Conservation (phyloP, 345 rosid genomes). For the Trapa bicornis region DNA sequence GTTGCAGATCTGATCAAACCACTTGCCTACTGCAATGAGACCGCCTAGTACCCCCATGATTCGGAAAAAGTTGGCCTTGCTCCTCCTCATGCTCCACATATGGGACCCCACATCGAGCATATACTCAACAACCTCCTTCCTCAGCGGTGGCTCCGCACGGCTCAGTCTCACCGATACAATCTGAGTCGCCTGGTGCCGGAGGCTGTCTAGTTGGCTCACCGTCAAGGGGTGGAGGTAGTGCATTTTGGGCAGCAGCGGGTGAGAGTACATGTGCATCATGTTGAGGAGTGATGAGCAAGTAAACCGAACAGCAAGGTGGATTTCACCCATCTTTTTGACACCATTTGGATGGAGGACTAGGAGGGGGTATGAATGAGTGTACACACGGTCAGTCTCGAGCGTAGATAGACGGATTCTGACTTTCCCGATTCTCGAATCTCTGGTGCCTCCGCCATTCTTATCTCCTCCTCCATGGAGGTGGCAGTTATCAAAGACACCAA, state of each 20-base stretch:
- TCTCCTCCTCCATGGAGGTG: slow-evolving; percentile 15
- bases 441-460: slow-evolving; percentile 7
- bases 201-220: slow-evolving; percentile 22
- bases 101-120: slow-evolving; percentile 28
- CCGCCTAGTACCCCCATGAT: slow-evolving; percentile 19
- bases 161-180: slow-evolving; percentile 19
- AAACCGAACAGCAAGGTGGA: slow-evolving; percentile 38
- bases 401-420: slow-evolving; percentile 42
- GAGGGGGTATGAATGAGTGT: slow-evolving; percentile 38
- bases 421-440: slow-evolving; percentile 38
- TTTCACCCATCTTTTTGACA: slow-evolving; percentile 40
- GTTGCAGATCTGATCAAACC: slow-evolving; percentile 24
- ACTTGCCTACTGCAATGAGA: slow-evolving; percentile 15
- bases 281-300: slow-evolving; percentile 21
- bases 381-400: slow-evolving; percentile 27
- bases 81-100: slow-evolving; percentile 37
- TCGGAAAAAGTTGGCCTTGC: slow-evolving; percentile 28
- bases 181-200: slow-evolving; percentile 33
- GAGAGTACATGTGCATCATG: slow-evolving; percentile 26
- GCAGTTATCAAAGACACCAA: slow-evolving; percentile 32
- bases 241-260: slow-evolving; percentile 30
- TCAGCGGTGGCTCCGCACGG: slow-evolving; percentile 35
- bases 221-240: slow-evolving; percentile 31
- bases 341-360: slow-evolving; percentile 26
- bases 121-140: slow-evolving; percentile 43